Conservation (phyloP, 345 rosid genomes). For the Jatropha curcas region DNA sequence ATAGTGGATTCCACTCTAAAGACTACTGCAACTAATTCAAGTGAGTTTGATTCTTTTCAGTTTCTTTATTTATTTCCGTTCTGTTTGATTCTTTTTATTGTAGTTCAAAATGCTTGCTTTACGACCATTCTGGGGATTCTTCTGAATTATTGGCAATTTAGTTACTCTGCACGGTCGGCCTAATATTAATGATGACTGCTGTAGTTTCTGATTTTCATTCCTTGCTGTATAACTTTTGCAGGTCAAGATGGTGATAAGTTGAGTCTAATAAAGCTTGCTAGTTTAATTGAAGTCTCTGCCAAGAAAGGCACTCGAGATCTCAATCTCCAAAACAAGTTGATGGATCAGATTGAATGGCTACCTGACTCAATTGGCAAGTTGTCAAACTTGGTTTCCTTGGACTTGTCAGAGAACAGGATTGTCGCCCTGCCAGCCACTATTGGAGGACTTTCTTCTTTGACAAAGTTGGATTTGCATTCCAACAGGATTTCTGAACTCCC, state of each 20-base stretch:
- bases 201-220: constrained; percentile 1
- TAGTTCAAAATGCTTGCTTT: not conserved
- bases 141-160: not conserved
- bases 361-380: constrained; percentile 95
- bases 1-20: constrained; percentile 60
- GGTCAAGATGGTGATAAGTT: constrained; percentile 73
- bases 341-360: constrained; percentile 89
- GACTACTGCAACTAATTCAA: constrained; percentile 39
- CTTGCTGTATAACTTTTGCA: constrained; percentile 27
- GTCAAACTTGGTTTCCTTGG: constrained; percentile 58
- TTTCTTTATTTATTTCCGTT: not conserved
- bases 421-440: constrained; percentile 62
- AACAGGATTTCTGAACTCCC: constrained; percentile 76
- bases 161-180: not conserved
- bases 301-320: constrained; percentile 84
- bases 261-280: constrained; percentile 89
- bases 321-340: constrained; percentile 74
- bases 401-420: constrained; percentile 82
- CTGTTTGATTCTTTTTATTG: not conserved
- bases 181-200: not conserved
- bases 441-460: constrained; percentile 78
- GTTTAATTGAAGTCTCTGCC: constrained; percentile 79
- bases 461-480: constrained; percentile 73
- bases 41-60: constrained; percentile 33
- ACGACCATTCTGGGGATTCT: not conserved